These are phyloP conservation scores for Sclerotiophoma versabilis DNA, from an alignment of 2,329 filamentous ascomycete species.

Conservation along the genomic window DNA sequence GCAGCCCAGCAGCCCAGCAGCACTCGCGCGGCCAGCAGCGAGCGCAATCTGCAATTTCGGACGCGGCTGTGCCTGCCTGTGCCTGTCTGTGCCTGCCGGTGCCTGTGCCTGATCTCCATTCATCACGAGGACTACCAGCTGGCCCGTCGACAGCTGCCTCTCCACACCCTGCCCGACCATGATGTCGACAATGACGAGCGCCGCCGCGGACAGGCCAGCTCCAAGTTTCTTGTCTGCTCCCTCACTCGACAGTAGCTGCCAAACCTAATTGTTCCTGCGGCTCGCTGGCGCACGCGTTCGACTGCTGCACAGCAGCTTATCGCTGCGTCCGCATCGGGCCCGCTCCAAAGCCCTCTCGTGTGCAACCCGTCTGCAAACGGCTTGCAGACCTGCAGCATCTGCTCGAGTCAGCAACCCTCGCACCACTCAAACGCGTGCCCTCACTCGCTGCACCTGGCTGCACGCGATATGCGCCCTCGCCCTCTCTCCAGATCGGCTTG, in stretches of 20 bases:
- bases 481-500: conserved; percentile 28
- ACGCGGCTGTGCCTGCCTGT: conserved; percentile 22
- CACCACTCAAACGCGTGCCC: conserved; percentile 11
- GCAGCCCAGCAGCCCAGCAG: neutral
- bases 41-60: conserved; percentile 14
- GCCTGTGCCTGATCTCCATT: conserved; percentile 21
- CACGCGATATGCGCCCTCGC: conserved; percentile 25
- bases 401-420: conserved; percentile 14
- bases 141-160: conserved; percentile 16
- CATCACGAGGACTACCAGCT: conserved; percentile 16
- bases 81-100: too few species aligned
- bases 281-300: neutral
- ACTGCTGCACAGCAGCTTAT: conserved; percentile 6
- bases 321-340: conserved; percentile 12
- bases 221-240: conserved; percentile 9
- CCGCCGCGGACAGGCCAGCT: conserved; percentile 4
- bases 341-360: conserved; percentile 10
- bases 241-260: neutral
- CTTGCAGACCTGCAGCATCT: conserved; percentile 11
- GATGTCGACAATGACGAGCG: conserved; percentile 17
- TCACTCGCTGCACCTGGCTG: conserved; percentile 25
- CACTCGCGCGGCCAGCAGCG: neutral
- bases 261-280: conserved; percentile 10
- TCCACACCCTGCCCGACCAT: conserved; percentile 15
- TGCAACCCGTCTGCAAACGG: conserved; percentile 13